Evolutionary conservation across 768 basidiomycete genomes (phyloP), one percentile per base, ranked within the genome.

Genomic region (Agrocybe praecox): DNA sequence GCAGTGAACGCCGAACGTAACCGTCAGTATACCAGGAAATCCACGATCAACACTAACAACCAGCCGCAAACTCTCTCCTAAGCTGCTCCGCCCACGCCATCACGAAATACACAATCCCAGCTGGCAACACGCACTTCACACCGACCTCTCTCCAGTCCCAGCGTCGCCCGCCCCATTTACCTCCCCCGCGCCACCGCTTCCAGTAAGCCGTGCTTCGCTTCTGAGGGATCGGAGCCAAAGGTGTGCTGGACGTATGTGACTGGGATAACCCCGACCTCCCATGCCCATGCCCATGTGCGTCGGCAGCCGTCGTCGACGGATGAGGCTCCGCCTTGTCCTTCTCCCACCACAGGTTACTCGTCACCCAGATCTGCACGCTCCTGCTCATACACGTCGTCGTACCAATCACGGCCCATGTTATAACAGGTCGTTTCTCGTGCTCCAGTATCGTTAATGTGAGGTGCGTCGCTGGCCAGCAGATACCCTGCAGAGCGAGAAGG

Each of bases 401-500:
- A 0, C 89, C 95, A 47, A 98, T 90, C 11, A 89, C 82, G 3
- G 93, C 89, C 96, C 96, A 98, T 49, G 86, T 89, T 5, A 90
- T 74, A n/a, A 92, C 86, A 0, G 94, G 93, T 9, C 94, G 83
- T 32, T 76, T 77, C 17, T 81, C 80, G 52, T 85, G 78, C 26
- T 88, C 86, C 45, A 98, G 79, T 49, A 94, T 73, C 52, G 78
- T 82, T 29, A 96, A 84, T 1, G 93, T 96, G 36, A 93, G 72
- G 62, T 93, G 90, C 5, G 95, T 97, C 3, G 92, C 88, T 1
- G 94, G 93, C 95, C 95, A 98, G 74, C 96, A 98, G 57, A 98
- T 95, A 17, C 92, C 92, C 61, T 98, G 96, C 0, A 98, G 78
- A 0, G 93, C 96, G 53, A 98, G 80, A 4, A 98, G 86, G 15